Conservation (phyloP, 202 grass and related monocot genomes). For the Musa balbisiana region DNA sequence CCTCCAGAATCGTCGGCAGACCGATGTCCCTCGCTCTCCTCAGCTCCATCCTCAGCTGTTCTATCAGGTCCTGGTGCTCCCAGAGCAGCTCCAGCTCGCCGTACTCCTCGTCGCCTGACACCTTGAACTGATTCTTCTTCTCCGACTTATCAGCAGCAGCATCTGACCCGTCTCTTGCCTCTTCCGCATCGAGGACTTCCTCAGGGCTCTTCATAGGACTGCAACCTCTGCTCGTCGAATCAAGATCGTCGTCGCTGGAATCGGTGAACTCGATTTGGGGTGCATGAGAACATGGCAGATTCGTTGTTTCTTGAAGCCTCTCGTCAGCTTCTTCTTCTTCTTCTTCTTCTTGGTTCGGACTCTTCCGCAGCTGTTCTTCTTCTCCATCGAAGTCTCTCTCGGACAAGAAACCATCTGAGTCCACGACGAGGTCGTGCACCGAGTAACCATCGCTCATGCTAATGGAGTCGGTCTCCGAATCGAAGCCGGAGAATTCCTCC, state of each 20-base stretch:
- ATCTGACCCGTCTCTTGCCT: slow-evolving; percentile 3
- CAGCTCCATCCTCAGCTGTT: slow-evolving; percentile 93
- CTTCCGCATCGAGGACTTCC: not conserved
- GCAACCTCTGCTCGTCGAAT: slow-evolving; percentile 1
- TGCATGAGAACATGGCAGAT: slow-evolving; percentile 6
- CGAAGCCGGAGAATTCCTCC: slow-evolving; percentile 60
- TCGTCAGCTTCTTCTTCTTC: not conserved
- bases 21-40: slow-evolving; percentile 62
- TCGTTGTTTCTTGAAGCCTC: slow-evolving; percentile 10
- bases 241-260: slow-evolving; percentile 26
- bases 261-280: slow-evolving; percentile 20
- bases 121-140: slow-evolving; percentile 41
- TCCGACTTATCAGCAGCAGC: not conserved
- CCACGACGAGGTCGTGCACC: slow-evolving; percentile 72
- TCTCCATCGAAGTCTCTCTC: slow-evolving; percentile 52
- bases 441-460: slow-evolving; percentile 83
- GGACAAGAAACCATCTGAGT: slow-evolving; percentile 82
- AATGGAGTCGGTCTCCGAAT: slow-evolving; percentile 68
- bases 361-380: not conserved
- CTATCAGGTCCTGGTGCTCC: slow-evolving; percentile 97
- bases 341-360: slow-evolving; percentile 4
- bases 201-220: slow-evolving; percentile 3
- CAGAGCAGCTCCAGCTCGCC: slow-evolving; percentile 86
- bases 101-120: slow-evolving; percentile 44
- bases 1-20: slow-evolving; percentile 84